Conservation (phyloP, 2,329 filamentous ascomycete genomes). For the Botrytis paeoniae region DNA sequence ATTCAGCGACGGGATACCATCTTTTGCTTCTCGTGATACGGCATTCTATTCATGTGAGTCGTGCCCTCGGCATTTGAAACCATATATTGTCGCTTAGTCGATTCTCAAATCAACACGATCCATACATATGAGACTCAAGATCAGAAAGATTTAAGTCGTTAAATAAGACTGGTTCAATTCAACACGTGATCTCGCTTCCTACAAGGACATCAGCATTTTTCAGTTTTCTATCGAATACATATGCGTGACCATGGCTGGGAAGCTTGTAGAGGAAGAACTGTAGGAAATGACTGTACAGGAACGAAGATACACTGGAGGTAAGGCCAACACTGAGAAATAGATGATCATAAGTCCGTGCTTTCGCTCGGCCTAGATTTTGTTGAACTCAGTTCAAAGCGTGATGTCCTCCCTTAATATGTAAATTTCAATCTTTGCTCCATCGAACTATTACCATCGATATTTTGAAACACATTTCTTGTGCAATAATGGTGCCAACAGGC, state of each 20-base stretch:
- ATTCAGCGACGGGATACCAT: background rate
- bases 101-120: background rate
- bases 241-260: too few species aligned
- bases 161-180: background rate
- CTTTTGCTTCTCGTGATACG: background rate
- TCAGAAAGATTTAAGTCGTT: too few species aligned
- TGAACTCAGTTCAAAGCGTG: background rate
- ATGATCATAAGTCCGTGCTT: background rate
- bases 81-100: background rate
- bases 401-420: background rate
- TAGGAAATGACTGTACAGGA: accelerated
- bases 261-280: too few species aligned
- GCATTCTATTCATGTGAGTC: background rate
- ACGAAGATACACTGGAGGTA: background rate
- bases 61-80: background rate
- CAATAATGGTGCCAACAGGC: too few species aligned
- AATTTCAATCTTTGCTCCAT: background rate
- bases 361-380: too few species aligned
- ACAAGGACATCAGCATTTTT: background rate
- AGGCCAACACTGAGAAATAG: background rate
- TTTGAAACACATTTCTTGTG: too few species aligned
- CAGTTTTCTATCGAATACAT: background rate
- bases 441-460: background rate
- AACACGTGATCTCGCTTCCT: background rate
- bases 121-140: background rate